These are phyloP conservation scores for Loxodes magnus DNA, from an alignment of 73 alveolate genomes.

Conservation along the genomic window DNA sequence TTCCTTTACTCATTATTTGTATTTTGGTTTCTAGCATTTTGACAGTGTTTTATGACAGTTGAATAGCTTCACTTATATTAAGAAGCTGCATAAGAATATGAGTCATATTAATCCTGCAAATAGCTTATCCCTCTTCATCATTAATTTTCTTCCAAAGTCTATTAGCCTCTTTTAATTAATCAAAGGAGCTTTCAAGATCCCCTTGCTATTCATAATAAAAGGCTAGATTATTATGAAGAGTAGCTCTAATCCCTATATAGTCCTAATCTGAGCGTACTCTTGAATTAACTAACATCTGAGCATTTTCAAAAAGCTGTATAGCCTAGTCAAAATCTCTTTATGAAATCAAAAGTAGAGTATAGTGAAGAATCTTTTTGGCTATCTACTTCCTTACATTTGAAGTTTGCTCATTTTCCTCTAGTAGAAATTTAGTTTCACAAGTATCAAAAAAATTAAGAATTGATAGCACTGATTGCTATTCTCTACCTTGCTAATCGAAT, in stretches of 20 bases:
- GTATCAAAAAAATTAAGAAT: neutral
- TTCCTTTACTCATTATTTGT: neutral
- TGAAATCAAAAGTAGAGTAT: neutral
- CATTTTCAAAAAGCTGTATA: neutral
- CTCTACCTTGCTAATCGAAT: constrained; percentile 1
- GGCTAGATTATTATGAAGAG: constrained; percentile 1
- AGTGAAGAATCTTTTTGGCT: neutral
- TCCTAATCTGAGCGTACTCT: constrained; percentile 1
- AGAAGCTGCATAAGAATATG: neutral
- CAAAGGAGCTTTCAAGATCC: constrained; percentile 1
- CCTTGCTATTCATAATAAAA: neutral
- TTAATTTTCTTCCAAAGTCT: neutral
- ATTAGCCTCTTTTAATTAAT: neutral
- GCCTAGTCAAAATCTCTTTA: neutral
- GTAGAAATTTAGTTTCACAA: neutral
- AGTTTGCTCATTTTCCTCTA: constrained; percentile 4
- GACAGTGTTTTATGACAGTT: neutral
- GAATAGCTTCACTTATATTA: neutral
- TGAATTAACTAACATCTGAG: neutral
- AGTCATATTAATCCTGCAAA: constrained; percentile 1
- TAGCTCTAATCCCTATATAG: constrained; percentile 3
- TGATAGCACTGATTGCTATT: neutral
- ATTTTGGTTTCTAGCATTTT: neutral
- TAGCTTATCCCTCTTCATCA: neutral
- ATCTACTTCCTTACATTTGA: neutral